Evolutionary conservation across 352 stramenopile species (phyloP).

Genomic region (Pythium rhizo-oryzae): DNA sequence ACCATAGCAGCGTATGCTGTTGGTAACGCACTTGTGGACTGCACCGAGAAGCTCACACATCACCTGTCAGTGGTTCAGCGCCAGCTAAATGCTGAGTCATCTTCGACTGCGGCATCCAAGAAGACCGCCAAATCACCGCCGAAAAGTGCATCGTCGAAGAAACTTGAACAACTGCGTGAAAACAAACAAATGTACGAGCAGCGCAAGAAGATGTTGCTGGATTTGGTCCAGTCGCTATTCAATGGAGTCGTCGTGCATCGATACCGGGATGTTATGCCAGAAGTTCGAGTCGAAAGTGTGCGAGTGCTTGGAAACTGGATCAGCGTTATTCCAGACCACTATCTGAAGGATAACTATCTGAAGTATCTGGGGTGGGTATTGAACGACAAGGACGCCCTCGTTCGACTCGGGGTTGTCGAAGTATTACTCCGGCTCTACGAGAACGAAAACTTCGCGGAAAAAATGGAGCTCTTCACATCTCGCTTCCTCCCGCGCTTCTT

Average conservation of each 20-base stretch:
- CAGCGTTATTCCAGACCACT: conserved; percentile 85
- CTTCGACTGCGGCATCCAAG: conserved; percentile 20
- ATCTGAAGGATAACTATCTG: conserved; percentile 93
- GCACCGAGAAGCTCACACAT: conserved; percentile 51
- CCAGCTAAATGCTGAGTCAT: conserved; percentile 62
- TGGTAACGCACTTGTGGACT: conserved; percentile 64
- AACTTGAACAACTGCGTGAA: conserved; percentile 59
- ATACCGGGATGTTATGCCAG: conserved; percentile 93
- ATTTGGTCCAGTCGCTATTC: conserved; percentile 72
- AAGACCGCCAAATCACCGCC: conserved; percentile 20
- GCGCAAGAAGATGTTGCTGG: conserved; percentile 56
- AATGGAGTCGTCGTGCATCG: conserved; percentile 79
- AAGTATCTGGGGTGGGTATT: conserved; percentile 97
- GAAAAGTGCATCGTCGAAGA: conserved; percentile 39
- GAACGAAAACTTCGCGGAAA: conserved; percentile 61
- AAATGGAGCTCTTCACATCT: conserved; percentile 79
- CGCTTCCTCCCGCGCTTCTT: conserved; percentile 79
- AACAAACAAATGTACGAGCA: conserved; percentile 73
- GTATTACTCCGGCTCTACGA: conserved; percentile 88
- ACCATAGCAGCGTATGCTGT: conserved; percentile 74
- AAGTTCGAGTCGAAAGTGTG: conserved; percentile 88
- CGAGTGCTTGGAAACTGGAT: conserved; percentile 86
- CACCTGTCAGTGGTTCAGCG: conserved; percentile 71
- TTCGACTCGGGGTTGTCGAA: conserved; percentile 83
- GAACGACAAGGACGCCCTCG: conserved; percentile 87